Conservation (phyloP, 1,284 basidiomycete species). For the Fomes fomentarius region DNA sequence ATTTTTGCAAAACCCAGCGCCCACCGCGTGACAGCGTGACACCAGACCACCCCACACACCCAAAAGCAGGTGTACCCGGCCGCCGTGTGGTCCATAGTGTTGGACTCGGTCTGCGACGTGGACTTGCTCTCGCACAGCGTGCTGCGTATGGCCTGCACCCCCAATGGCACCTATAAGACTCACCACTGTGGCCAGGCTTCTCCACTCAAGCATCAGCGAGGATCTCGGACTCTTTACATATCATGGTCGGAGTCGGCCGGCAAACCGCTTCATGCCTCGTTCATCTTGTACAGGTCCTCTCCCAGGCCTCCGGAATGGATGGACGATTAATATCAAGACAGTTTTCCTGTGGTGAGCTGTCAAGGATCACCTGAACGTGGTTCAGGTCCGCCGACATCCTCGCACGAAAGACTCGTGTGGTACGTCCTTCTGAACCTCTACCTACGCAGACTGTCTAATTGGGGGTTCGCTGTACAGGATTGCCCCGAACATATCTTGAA, state of each 20-base stretch:
- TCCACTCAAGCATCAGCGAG: constrained; percentile 4
- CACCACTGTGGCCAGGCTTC: not conserved
- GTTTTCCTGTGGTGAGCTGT: not conserved
- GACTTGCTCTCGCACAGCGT: not conserved
- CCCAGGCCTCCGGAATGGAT: constrained; percentile 7
- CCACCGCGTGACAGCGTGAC: not conserved
- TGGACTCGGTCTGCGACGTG: not conserved
- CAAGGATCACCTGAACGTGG: constrained; percentile 17
- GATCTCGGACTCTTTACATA: constrained; percentile 13
- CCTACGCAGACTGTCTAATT: not conserved
- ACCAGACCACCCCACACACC: not conserved
- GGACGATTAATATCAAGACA: not conserved
- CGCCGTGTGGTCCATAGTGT: not conserved
- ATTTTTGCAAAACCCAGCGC: not conserved
- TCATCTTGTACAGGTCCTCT: not conserved
- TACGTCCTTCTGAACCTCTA: constrained; percentile 4
- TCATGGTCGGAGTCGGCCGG: constrained; percentile 4
- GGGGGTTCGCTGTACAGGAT: too few species aligned
- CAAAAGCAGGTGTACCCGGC: not conserved
- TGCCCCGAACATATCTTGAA: too few species aligned
- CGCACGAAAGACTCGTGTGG: constrained; percentile 11
- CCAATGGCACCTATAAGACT: not conserved
- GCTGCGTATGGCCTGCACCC: too few species aligned
- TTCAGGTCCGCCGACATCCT: constrained; percentile 7
- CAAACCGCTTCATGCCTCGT: not conserved